A percentile compares a stretch with the other conserved stretches of the same genome.
These are phyloP conservation scores for Hura crepitans DNA, from an alignment of 441 rosid genomes.

Conservation along the genomic window DNA sequence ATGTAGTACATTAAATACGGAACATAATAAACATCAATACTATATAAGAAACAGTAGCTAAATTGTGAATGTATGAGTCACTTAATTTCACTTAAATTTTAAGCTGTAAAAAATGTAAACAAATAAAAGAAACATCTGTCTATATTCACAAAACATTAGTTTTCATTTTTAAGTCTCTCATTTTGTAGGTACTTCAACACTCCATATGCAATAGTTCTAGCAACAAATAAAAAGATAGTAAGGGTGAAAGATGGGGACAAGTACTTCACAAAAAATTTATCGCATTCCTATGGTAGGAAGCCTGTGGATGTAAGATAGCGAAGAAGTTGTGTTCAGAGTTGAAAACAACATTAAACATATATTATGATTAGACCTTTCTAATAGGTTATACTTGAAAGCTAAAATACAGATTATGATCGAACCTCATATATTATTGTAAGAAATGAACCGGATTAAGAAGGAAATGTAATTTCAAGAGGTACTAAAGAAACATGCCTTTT, in stretches of 20 bases:
- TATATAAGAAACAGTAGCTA: too few species aligned
- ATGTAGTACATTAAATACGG: too few species aligned
- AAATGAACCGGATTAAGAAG: background rate
- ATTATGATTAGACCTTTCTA: background rate
- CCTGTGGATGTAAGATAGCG: constrained; percentile 40
- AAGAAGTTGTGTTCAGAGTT: constrained; percentile 11
- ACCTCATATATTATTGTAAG: background rate
- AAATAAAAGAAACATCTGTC: constrained; percentile 14
- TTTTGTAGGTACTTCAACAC: constrained; percentile 74
- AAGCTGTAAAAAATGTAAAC: too few species aligned
- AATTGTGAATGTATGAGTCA: too few species aligned
- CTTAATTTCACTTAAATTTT: too few species aligned
- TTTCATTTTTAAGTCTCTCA: constrained; percentile 56
- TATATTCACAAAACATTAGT: constrained; percentile 28
- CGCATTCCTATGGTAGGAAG: constrained; percentile 80
- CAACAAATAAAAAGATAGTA: constrained; percentile 62
- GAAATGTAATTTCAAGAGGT: background rate
- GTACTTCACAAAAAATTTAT: constrained; percentile 75
- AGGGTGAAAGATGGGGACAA: constrained; percentile 80
- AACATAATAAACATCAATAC: too few species aligned
- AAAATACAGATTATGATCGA: background rate
- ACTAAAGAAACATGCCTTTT: background rate
- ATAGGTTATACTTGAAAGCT: constrained; percentile 11
- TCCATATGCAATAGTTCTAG: constrained; percentile 80
- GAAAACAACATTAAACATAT: background rate